Base-by-base conservation (phyloP, 139 green algal genomes). In the Closterium sp. region DNA sequence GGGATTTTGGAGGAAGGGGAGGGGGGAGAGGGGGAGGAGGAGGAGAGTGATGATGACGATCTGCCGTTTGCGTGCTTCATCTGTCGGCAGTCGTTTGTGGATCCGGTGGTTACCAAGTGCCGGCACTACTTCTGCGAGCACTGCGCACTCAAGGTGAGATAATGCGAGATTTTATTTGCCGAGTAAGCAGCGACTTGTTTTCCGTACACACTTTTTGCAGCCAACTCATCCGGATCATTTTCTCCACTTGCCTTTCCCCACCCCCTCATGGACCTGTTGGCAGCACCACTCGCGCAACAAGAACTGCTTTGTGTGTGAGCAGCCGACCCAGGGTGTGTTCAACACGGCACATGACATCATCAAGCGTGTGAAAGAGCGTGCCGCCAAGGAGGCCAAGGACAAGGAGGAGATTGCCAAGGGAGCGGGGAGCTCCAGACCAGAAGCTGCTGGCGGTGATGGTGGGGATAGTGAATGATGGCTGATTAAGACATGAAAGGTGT, bases 51-150 rank as follows among this genome's bases (percentile, higher is more conserved):
- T 1, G 96, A 98, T 28, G 97, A 98, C 89, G 97, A 97, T 32
- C 93, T 99, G 90, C 98, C 98, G 21, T 99, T 99, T 95, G 97
- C 97, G 0, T 99, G 98, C 95, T 97, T 96, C 92, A 98, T 98
- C 84, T 99, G 98, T 94, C 91, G 98, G 5, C 32, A 94, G 90
- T 94, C 94, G 0, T 99, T 98, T 97, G 92, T 96, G 19, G 96
- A 99, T 79, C 97, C 98, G 4, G 97, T 99, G 70, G 96, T 99
- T 21, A 99, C 98, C 0, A 92, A 89, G 2, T 99, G 98, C 96
- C 95, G 95, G 90, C 98, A 99, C 95, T 99, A 99, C 93, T 99
- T 99, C 87, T 99, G 98, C 89, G 98, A 99, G 92, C 95, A 95
- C 34, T 99, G 98, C 93, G 98, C 98, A 5, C 95, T 99, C 85